Evolutionary conservation across 306 rosid genomes (phyloP).

Genomic region (Oemleria cerasiformis): DNA sequence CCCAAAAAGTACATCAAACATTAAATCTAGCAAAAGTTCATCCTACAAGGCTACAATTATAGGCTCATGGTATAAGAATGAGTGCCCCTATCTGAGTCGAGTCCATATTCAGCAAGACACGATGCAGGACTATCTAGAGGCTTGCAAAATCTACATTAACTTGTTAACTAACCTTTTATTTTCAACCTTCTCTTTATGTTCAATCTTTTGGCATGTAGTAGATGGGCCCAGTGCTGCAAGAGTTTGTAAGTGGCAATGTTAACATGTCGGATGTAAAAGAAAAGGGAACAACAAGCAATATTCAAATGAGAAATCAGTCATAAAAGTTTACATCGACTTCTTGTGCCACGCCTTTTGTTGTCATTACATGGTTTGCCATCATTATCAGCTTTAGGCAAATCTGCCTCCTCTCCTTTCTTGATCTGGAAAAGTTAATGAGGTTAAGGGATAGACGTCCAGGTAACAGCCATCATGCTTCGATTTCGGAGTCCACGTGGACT

Average conservation of each 20-base stretch:
- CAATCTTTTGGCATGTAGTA: slow-evolving; percentile 36
- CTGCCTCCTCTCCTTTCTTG: slow-evolving; percentile 46
- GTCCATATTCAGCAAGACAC: not conserved
- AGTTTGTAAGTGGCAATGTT: slow-evolving; percentile 14
- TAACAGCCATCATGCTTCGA: too few species aligned
- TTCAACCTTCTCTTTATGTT: slow-evolving; percentile 52
- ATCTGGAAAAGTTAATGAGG: slow-evolving; percentile 27
- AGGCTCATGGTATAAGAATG: not conserved
- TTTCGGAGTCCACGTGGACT: too few species aligned
- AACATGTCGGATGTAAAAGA: slow-evolving; percentile 11
- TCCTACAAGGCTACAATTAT: not conserved
- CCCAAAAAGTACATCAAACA: not conserved
- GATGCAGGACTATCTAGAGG: slow-evolving; percentile 2
- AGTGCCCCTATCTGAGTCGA: not conserved
- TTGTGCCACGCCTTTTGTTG: slow-evolving; percentile 41
- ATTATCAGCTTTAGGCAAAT: slow-evolving; percentile 24
- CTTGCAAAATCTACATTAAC: not conserved
- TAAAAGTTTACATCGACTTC: slow-evolving; percentile 60
- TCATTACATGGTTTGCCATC: slow-evolving; percentile 30
- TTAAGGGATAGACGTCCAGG: not conserved
- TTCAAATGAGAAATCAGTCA: not conserved
- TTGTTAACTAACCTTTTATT: slow-evolving; percentile 56
- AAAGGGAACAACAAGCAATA: not conserved
- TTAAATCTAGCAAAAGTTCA: not conserved
- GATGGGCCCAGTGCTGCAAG: slow-evolving; percentile 62